Conservation (phyloP, 257 asterid species). For the Nicotiana undulata region DNA sequence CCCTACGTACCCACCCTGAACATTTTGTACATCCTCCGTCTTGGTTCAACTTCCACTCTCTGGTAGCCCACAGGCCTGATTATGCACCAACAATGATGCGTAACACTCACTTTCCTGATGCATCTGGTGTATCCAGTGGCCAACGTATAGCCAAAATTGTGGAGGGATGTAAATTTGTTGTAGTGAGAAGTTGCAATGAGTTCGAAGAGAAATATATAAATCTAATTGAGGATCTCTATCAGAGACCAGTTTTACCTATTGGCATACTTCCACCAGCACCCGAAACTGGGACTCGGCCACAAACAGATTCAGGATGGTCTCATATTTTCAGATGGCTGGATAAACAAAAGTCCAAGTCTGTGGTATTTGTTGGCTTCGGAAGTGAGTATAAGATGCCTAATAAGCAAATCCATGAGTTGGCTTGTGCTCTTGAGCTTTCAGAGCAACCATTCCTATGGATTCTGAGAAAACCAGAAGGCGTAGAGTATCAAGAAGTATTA, state of each 20-base stretch:
- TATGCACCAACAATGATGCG: constrained; percentile 14
- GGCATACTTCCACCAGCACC: constrained; percentile 29
- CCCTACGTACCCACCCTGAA: constrained; percentile 20
- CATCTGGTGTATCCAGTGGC: constrained; percentile 28
- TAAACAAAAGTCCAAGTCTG: constrained; percentile 26
- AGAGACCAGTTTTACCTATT: constrained; percentile 31
- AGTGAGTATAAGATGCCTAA: constrained; percentile 42
- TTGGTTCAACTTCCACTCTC: constrained; percentile 32
- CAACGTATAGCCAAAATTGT: constrained; percentile 26
- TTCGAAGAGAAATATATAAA: constrained; percentile 31
- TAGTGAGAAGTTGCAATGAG: constrained; percentile 30
- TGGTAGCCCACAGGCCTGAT: constrained; percentile 20
- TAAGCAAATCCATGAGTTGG: constrained; percentile 38
- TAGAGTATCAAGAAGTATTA: constrained; percentile 12
- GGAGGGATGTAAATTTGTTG: constrained; percentile 23
- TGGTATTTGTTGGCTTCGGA: constrained; percentile 42
- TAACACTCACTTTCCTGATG: constrained; percentile 19
- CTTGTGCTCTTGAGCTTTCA: constrained; percentile 33
- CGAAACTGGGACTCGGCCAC: neutral
- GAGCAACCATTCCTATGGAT: constrained; percentile 39
- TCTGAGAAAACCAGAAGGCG: constrained; percentile 25
- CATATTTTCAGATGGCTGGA: constrained; percentile 28
- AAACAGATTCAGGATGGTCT: constrained; percentile 8
- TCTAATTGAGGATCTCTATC: constrained; percentile 16
- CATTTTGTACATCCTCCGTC: constrained; percentile 25